phyloP scores from a whole-genome alignment of 2,329 filamentous ascomycete species.

The Cercospora sesami region DNA sequence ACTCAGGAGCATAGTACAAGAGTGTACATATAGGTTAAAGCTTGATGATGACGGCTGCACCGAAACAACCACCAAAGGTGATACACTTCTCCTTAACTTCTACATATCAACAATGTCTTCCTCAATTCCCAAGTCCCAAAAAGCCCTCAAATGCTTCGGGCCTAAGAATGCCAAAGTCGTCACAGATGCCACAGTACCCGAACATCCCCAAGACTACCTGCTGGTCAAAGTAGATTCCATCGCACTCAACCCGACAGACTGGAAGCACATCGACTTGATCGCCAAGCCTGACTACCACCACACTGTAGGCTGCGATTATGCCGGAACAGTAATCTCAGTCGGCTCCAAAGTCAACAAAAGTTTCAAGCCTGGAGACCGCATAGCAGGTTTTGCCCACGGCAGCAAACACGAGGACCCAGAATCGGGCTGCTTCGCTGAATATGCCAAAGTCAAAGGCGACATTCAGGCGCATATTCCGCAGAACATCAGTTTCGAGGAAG shows the following conservation, averaged over 20 bases:
- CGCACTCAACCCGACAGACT: constrained; percentile 51
- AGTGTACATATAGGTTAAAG: background rate
- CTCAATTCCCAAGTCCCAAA: constrained; percentile 19
- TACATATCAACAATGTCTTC: constrained; percentile 8
- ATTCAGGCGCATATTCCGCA: constrained; percentile 51
- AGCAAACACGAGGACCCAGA: constrained; percentile 32
- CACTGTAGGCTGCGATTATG: constrained; percentile 55
- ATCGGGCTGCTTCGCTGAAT: constrained; percentile 55
- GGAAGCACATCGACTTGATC: constrained; percentile 49
- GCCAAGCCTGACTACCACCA: constrained; percentile 39
- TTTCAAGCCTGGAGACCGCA: constrained; percentile 52
- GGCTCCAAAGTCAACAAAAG: constrained; percentile 49
- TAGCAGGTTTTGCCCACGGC: constrained; percentile 54
- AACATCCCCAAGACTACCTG: constrained; percentile 31
- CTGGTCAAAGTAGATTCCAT: constrained; percentile 51
- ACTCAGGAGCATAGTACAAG: background rate
- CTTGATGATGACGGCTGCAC: background rate
- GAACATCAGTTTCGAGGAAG: constrained; percentile 52
- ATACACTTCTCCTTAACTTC: background rate
- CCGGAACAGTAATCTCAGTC: constrained; percentile 53
- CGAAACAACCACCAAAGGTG: background rate
- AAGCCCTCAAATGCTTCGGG: constrained; percentile 26
- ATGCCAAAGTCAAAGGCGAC: constrained; percentile 53
- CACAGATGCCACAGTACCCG: constrained; percentile 18
- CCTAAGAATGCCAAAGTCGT: constrained; percentile 19